These are phyloP conservation scores for Croton laevigatus DNA, from an alignment of 441 rosid genomes.

Conservation along the genomic window DNA sequence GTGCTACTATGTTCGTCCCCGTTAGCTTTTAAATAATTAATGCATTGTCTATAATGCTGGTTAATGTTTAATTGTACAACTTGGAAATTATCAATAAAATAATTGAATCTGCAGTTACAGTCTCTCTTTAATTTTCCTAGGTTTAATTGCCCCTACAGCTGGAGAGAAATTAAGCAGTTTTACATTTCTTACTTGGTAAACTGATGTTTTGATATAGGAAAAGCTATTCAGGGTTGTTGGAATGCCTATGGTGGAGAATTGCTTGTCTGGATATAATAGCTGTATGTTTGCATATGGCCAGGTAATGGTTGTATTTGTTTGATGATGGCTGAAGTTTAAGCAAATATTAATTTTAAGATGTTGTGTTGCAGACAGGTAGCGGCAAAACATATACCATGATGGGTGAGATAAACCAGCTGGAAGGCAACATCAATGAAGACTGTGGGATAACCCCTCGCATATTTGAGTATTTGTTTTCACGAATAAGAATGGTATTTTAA, in stretches of 20 bases:
- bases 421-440: conserved; percentile 51
- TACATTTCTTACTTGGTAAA: conserved; percentile 5
- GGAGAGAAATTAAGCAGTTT: conserved; percentile 7
- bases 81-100: neutral
- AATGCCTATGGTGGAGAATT: conserved; percentile 94
- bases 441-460: conserved; percentile 91
- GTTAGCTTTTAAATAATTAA: neutral
- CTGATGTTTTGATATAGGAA: conserved; percentile 44
- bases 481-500: conserved; percentile 57
- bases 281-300: conserved; percentile 97
- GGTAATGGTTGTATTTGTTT: conserved; percentile 37
- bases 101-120: neutral
- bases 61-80: neutral
- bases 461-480: conserved; percentile 73
- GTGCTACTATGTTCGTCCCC: conserved; percentile 28
- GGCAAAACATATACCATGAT: conserved; percentile 97
- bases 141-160: neutral
- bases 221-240: conserved; percentile 76
- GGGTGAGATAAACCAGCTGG: conserved; percentile 72
- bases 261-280: conserved; percentile 92
- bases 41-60: neutral
- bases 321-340: neutral
- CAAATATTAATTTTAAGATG: conserved; percentile 2
- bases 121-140: neutral
- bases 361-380: conserved; percentile 81